These are phyloP conservation scores for Mycena metata DNA, from an alignment of 768 basidiomycete species.

Conservation along the genomic window DNA sequence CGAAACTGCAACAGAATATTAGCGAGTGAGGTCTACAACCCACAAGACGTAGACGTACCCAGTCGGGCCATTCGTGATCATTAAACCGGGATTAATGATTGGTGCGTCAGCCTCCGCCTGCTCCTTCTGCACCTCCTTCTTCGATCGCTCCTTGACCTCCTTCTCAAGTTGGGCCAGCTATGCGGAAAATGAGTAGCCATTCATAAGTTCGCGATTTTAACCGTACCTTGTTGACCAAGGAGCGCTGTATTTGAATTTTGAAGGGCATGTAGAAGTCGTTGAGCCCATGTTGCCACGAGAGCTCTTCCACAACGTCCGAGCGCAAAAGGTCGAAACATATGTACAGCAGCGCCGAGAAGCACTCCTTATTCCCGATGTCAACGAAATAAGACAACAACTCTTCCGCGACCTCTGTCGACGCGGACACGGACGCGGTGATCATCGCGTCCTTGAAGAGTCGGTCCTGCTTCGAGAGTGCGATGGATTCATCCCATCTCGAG, in stretches of 20 bases:
- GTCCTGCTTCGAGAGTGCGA: constrained; percentile 94
- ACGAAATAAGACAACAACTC: constrained; percentile 97
- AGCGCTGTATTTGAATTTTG: constrained; percentile 88
- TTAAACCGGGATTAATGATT: constrained; percentile 87
- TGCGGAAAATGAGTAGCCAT: constrained; percentile 29
- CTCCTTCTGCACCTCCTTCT: constrained; percentile 91
- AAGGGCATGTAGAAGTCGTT: constrained; percentile 99
- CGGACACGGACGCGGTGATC: constrained; percentile 89
- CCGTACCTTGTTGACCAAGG: constrained; percentile 79
- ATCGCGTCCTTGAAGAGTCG: constrained; percentile 98
- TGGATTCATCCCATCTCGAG: constrained; percentile 95
- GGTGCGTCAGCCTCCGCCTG: constrained; percentile 87
- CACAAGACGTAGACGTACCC: constrained; percentile 66
- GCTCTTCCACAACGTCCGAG: constrained; percentile 92
- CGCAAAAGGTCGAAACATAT: constrained; percentile 97
- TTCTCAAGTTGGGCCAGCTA: constrained; percentile 87
- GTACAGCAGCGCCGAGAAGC: constrained; percentile 91
- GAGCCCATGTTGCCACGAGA: constrained; percentile 96
- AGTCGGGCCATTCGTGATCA: constrained; percentile 71
- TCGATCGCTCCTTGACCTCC: constrained; percentile 88
- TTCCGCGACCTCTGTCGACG: constrained; percentile 90
- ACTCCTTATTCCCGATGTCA: constrained; percentile 98
- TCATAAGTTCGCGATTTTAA: not conserved
- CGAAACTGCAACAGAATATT: constrained; percentile 58
- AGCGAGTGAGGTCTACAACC: constrained; percentile 24